These are phyloP conservation scores for Alternaria tenuissima DNA, from an alignment of 2,329 filamentous ascomycete species.

Conservation along the genomic window DNA sequence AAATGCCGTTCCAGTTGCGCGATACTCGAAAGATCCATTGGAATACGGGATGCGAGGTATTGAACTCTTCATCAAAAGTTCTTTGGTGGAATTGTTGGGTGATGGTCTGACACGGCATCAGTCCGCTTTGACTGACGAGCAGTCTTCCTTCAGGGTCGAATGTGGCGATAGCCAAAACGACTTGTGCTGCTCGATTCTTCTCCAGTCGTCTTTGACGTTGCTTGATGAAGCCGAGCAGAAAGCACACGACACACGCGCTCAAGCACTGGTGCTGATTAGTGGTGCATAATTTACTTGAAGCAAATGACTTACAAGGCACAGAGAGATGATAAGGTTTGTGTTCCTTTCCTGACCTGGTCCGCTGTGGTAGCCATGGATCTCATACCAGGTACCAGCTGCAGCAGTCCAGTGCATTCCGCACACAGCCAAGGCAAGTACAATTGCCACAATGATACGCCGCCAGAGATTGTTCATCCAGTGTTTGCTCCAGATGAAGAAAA, in stretches of 20 bases:
- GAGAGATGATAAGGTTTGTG: slow-evolving; percentile 75
- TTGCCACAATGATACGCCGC: slow-evolving; percentile 73
- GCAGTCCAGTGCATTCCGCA: slow-evolving; percentile 91
- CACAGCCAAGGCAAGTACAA: slow-evolving; percentile 75
- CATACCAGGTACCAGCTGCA: slow-evolving; percentile 73
- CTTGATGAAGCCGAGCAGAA: slow-evolving; percentile 48
- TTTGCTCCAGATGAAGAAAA: slow-evolving; percentile 80
- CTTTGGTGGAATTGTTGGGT: slow-evolving; percentile 64
- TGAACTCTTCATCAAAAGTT: slow-evolving; percentile 77
- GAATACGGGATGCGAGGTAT: slow-evolving; percentile 78
- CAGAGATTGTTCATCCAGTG: slow-evolving; percentile 82
- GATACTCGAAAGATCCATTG: slow-evolving; percentile 88
- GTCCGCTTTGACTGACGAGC: slow-evolving; percentile 73
- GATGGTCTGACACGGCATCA: slow-evolving; percentile 76
- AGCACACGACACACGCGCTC: slow-evolving; percentile 51
- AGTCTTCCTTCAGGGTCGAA: slow-evolving; percentile 73
- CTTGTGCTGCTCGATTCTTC: slow-evolving; percentile 60
- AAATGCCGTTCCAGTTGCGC: slow-evolving; percentile 76
- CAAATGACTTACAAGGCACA: slow-evolving; percentile 68
- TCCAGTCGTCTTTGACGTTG: slow-evolving; percentile 51
- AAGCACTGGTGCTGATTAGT: slow-evolving; percentile 60
- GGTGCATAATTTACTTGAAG: slow-evolving; percentile 67
- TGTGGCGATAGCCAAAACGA: slow-evolving; percentile 66
- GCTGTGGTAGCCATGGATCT: slow-evolving; percentile 59
- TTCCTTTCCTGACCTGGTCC: slow-evolving; percentile 58